phyloP scores from a whole-genome alignment of 208 protist genomes.

The Crithidia acanthocephali region DNA sequence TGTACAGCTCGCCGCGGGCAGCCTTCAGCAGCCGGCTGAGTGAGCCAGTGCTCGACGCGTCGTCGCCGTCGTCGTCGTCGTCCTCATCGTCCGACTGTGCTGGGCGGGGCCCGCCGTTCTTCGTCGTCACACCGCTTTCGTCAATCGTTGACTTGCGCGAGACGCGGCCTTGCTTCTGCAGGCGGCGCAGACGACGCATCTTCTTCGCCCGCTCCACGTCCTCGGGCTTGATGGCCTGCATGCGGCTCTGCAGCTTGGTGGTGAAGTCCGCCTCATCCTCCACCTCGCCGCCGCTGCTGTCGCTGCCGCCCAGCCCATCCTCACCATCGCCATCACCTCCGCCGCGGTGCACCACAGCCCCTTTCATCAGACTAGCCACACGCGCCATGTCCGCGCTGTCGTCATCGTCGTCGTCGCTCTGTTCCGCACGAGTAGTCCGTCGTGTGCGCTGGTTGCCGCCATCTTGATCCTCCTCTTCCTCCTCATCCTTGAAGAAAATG shows the following conservation, averaged over 20 bases:
- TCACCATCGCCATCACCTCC: conserved; percentile 31
- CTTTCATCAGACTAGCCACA: conserved; percentile 49
- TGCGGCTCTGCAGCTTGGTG: conserved; percentile 50
- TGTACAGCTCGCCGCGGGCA: conserved; percentile 32
- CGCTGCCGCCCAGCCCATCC: conserved; percentile 20
- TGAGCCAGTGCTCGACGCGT: conserved; percentile 32
- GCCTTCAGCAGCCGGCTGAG: conserved; percentile 30
- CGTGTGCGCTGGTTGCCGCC: conserved; percentile 9
- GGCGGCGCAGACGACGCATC: conserved; percentile 74
- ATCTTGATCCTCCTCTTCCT: conserved; percentile 55
- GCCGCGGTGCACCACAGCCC: conserved; percentile 35
- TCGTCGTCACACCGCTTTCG: conserved; percentile 43
- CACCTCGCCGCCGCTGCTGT: conserved; percentile 9
- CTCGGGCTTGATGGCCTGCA: conserved; percentile 43
- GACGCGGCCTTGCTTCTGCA: conserved; percentile 70
- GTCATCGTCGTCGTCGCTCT: conserved; percentile 10
- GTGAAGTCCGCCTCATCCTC: conserved; percentile 48
- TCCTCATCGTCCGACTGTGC: conserved; percentile 22
- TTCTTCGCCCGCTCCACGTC: conserved; percentile 78
- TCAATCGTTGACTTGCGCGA: conserved; percentile 70
- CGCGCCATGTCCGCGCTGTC: neutral
- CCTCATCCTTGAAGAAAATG: conserved; percentile 65
- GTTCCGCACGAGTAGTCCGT: neutral
- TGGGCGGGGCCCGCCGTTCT: conserved; percentile 24
- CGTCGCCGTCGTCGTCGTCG: conserved; percentile 31